phyloP scores from a whole-genome alignment of 2,329 filamentous ascomycete genomes.

The Chaetomium olivaceum region DNA sequence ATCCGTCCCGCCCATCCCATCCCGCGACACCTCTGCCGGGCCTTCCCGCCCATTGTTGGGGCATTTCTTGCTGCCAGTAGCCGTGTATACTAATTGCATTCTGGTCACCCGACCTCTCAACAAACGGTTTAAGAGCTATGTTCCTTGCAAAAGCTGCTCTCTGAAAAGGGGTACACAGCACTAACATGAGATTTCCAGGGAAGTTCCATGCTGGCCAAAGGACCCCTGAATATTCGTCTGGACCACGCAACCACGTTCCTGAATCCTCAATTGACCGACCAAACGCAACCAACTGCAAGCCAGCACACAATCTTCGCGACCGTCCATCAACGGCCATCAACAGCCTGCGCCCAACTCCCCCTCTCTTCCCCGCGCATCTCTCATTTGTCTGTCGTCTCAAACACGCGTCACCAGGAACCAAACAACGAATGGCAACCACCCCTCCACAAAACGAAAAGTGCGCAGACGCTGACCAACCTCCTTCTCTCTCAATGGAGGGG shows the following conservation, averaged over 20 bases:
- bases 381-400: constrained; percentile 1
- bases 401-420: constrained; percentile 17
- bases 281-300: not conserved
- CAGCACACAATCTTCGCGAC: not conserved
- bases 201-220: constrained; percentile 9
- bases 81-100: not conserved
- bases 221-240: constrained; percentile 2
- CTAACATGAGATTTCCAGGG: not conserved
- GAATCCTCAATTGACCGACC: not conserved
- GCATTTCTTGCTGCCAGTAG: not conserved
- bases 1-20: constrained; percentile 11
- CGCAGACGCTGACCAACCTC: constrained; percentile 10
- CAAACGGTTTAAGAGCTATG: not conserved
- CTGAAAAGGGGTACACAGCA: not conserved
- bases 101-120: not conserved
- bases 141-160: not conserved
- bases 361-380: not conserved
- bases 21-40: constrained; percentile 10
- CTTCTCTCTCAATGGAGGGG: constrained; percentile 8
- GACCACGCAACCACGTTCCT: not conserved
- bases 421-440: constrained; percentile 16
- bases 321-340: not conserved
- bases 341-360: not conserved
- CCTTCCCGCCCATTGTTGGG: constrained; percentile 8
- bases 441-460: constrained; percentile 15